phyloP scores from a whole-genome alignment of 2,329 filamentous ascomycete genomes.

The Bipolaris zeicola region DNA sequence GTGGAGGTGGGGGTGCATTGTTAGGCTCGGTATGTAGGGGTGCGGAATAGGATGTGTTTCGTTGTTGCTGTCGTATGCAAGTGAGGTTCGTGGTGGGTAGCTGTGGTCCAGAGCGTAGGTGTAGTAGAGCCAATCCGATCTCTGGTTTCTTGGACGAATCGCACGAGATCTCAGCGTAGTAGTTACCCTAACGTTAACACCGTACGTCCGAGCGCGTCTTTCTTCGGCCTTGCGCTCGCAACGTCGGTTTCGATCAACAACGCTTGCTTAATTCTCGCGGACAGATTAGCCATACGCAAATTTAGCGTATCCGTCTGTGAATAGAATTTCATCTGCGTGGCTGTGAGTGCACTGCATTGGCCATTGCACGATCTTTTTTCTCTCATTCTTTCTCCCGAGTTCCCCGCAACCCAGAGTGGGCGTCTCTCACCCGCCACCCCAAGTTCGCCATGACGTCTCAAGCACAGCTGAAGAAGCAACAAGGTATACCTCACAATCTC shows the following conservation, averaged over 20 bases:
- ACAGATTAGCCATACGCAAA: background rate
- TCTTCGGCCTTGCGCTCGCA: constrained; percentile 8
- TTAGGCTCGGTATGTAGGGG: constrained; percentile 33
- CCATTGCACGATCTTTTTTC: constrained; percentile 1
- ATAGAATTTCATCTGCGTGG: background rate
- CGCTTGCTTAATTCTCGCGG: background rate
- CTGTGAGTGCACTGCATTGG: background rate
- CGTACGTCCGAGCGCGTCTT: constrained; percentile 28
- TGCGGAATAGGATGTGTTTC: no score
- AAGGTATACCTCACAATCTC: constrained; percentile 58
- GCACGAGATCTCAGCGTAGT: constrained; percentile 33
- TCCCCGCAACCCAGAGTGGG: constrained; percentile 23
- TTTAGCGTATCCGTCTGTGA: background rate
- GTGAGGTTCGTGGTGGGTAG: background rate
- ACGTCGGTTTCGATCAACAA: constrained; percentile 3
- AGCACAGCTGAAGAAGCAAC: constrained; percentile 71
- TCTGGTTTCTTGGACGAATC: constrained; percentile 14
- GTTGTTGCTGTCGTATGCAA: no score
- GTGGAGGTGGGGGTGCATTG: constrained; percentile 97
- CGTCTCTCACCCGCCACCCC: background rate
- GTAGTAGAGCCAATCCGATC: constrained; percentile 2
- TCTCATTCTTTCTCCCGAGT: constrained; percentile 23
- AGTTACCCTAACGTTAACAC: constrained; percentile 1
- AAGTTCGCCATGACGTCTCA: constrained; percentile 54
- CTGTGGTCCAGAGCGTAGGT: constrained; percentile 13